These are phyloP conservation scores for Pyrrhoderma lamaoense DNA, from an alignment of 1,284 basidiomycete genomes.

Conservation along the genomic window DNA sequence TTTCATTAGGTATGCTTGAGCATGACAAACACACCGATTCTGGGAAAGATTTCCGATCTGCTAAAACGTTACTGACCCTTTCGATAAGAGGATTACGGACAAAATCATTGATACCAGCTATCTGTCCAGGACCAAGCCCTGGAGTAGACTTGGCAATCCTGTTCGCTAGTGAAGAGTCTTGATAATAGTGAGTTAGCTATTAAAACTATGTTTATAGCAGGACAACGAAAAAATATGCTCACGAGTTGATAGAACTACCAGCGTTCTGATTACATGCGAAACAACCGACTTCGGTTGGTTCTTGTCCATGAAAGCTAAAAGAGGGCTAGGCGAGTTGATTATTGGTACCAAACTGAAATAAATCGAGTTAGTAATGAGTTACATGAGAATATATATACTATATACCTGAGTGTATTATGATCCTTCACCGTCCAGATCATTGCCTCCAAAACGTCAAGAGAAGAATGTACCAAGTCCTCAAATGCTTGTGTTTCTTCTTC, in stretches of 20 bases:
- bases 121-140: too few relatives aligned
- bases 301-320: constrained; percentile 42
- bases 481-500: constrained; percentile 20
- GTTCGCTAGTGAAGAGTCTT: too few relatives aligned
- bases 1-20: too few relatives aligned
- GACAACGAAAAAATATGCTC: too few relatives aligned
- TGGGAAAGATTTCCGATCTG: constrained; percentile 36
- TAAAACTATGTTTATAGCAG: too few relatives aligned
- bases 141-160: too few relatives aligned
- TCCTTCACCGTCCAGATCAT: constrained; percentile 43
- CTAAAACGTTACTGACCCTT: constrained; percentile 42
- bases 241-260: constrained; percentile 55
- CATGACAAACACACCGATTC: constrained; percentile 35
- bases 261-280: constrained; percentile 35
- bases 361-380: constrained; percentile 5
- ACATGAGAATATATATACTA: not conserved
- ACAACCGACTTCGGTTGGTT: constrained; percentile 46
- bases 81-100: constrained; percentile 42
- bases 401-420: constrained; percentile 38
- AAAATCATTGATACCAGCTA: too few relatives aligned
- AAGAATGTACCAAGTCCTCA: constrained; percentile 32
- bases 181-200: not conserved
- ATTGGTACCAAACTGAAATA: constrained; percentile 35
- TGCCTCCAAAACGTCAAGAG: constrained; percentile 44
- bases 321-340: constrained; percentile 32